Base-by-base conservation (phyloP, 1,284 basidiomycete species). In the Coniophora puteana region DNA sequence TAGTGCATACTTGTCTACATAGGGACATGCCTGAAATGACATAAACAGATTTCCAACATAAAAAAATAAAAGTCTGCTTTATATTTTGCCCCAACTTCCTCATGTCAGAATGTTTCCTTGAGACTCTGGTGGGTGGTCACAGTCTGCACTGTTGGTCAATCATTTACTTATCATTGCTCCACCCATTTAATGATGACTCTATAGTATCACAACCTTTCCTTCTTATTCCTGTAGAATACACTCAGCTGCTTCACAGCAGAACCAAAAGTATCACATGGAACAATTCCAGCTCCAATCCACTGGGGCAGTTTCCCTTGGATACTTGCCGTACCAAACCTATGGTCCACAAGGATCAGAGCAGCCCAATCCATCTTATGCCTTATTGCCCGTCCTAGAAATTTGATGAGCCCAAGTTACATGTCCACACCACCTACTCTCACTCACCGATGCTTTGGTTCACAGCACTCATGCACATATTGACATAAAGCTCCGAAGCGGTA, bases 381-480 rank as follows among this genome's bases (percentile, higher is more conserved):
- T 45, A 95, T 94, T 4, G 93, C 92, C 46, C 93, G 80, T 29
- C 92, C 91, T 93, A 51, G 29, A 29, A 21, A 38, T 40, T 21
- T 16, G n/a, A n/a, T 30, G 27, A 45, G 30, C 44, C 24, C 24
- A 38, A 37, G 23, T 20, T 33, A 29, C 29, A 10, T 33, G 13
- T 25, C 22, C 41, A 31, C 32, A 38, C 23, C 14, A 16, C 14
- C 8, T 18, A 18, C 17, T 3, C 1, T 4, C 4, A 57, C 79
- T 41, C 47, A 85, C 93, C 94, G 47, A 99, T 97, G 42, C 89
- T 93, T 61, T 99, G 95, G 65, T 99, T 99, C 30, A 98, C 93
- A 0, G 93, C 79, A 50, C 91, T 90, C 91, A 97, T 96, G 57
- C 93, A 96, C 71, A 93, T 78, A 59, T 94, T 94, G 66, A 89